Conservation (phyloP, 345 rosid genomes). For the Hevea brasiliensis region DNA sequence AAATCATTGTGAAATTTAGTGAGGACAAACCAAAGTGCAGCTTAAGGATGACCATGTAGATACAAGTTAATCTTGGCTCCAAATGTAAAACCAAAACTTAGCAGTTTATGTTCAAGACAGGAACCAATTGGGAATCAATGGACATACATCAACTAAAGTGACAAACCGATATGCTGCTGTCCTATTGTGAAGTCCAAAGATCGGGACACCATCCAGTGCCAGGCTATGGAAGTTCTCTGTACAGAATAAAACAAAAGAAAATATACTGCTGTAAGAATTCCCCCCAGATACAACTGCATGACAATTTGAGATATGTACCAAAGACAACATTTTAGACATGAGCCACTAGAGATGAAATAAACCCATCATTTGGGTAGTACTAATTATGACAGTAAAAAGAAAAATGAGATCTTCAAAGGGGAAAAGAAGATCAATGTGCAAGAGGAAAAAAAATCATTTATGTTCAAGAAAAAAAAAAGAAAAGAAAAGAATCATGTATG, state of each 20-base stretch:
- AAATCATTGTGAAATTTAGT: background rate
- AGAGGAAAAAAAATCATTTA: background rate
- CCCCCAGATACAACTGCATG: background rate
- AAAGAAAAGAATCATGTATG: background rate
- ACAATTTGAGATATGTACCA: conserved; percentile 3
- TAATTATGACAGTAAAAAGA: background rate
- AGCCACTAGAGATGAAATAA: background rate
- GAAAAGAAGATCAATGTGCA: background rate
- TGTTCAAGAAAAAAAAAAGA: background rate
- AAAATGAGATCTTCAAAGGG: background rate
- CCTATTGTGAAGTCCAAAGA: conserved; percentile 79
- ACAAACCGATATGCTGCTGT: conserved; percentile 92
- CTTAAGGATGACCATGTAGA: conserved; percentile 2
- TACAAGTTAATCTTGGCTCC: background rate
- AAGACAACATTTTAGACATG: background rate
- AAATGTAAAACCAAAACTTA: background rate
- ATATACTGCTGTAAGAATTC: background rate
- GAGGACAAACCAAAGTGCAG: background rate
- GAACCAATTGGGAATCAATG: conserved; percentile 6
- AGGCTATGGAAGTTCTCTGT: conserved; percentile 90
- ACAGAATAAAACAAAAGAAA: conserved; percentile 11
- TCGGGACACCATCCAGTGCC: conserved; percentile 81
- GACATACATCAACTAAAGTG: conserved; percentile 84
- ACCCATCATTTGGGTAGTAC: background rate
- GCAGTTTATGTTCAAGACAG: background rate